Evolutionary conservation across 2,329 filamentous ascomycete genomes (phyloP), one percentile per base, ranked within the genome.

Genomic region (Ceratocystis cubensis): DNA sequence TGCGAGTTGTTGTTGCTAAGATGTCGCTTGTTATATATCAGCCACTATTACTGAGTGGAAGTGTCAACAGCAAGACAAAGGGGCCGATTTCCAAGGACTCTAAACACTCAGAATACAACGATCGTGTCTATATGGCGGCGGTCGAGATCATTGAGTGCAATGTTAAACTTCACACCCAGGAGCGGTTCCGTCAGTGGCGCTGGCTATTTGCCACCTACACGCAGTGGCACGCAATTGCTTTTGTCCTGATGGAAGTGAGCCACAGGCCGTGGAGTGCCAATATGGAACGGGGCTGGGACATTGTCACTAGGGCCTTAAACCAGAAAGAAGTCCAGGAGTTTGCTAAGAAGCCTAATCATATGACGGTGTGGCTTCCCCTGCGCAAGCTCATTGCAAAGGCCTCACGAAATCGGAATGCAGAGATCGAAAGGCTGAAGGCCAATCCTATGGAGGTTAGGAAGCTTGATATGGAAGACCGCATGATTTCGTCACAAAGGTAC

Each of bases 21-120:
- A 84, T 91, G 78, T 89, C 86, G 77, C 79, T 94, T 45, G 81
- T 91, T 68, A 81, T 90, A 1, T 88, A 93, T 71, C 86, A 93
- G 70, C 88, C 88, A 0, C 81, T 87, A 71, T 84, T 88, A 41
- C 82, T 85, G 64, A 80, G 81, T 44, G 81, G 84, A 30, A 79
- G 80, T 8, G 80, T 79, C n/a, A 77, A 88, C 6, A 81, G 84
- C 0, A 79, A 82, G 28, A n/a, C 53, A 59, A 59, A 6, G 28
- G 53, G 28, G 25, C 17, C 53, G 1, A 8, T 8, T 33, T 64
- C 62, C 17, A 56, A 56, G 44, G 62, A 64, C 15, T 65, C 64
- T 5, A 46, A 59, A 2, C 64, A 46, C 8, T 44, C 56, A 8
- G 85, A 86, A 61, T 83, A 84, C 7, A 83, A 84, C 66, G 83